Conservation (phyloP, 1,284 basidiomycete species). For the Puccinia triticina region DNA sequence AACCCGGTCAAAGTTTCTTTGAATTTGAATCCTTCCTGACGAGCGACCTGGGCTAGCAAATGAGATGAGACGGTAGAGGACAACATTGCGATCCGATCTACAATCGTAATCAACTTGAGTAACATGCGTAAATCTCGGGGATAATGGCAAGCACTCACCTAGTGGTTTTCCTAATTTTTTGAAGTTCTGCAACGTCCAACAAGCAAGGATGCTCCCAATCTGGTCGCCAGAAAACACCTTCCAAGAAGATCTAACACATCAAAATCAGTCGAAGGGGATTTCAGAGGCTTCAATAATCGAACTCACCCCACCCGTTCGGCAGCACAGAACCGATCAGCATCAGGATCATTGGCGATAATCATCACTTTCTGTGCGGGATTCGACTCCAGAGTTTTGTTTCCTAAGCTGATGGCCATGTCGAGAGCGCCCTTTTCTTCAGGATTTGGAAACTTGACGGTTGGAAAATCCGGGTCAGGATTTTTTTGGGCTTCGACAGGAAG, state of each 20-base stretch:
- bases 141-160: constrained; percentile 58
- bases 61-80: constrained; percentile 85
- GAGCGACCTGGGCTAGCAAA: constrained; percentile 76
- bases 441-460: constrained; percentile 79
- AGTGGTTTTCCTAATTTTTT: constrained; percentile 68
- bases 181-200: constrained; percentile 67
- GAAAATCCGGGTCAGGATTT: constrained; percentile 76
- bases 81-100: constrained; percentile 75
- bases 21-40: constrained; percentile 75
- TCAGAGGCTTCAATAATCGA: background rate
- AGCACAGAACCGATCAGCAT: constrained; percentile 79
- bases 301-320: constrained; percentile 68
- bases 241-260: constrained; percentile 66
- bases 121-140: background rate
- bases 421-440: constrained; percentile 76
- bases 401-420: constrained; percentile 16
- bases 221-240: constrained; percentile 79
- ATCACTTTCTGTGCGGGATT: constrained; percentile 65
- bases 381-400: constrained; percentile 61
- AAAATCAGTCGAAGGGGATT: constrained; percentile 14
- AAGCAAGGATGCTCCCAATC: constrained; percentile 74
- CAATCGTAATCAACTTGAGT: constrained; percentile 4
- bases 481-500: constrained; percentile 45
- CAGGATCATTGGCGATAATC: constrained; percentile 81
- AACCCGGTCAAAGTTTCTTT: constrained; percentile 78